Conservation (phyloP, 148 eudicot species). For the Limonium bicolor region DNA sequence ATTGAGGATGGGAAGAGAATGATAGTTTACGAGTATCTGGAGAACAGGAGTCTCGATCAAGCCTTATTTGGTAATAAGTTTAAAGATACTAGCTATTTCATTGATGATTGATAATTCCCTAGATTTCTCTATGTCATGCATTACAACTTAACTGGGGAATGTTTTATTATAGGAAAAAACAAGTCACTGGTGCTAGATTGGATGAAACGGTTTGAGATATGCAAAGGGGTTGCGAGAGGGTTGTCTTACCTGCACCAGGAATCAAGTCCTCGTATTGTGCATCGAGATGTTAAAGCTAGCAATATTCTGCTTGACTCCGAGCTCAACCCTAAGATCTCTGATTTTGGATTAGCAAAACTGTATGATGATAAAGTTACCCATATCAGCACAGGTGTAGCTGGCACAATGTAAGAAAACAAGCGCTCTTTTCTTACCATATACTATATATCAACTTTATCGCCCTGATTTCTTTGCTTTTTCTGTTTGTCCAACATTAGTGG, state of each 20-base stretch:
- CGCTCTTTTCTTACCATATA: not conserved
- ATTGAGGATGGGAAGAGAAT: slow-evolving; percentile 64
- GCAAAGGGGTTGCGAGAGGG: slow-evolving; percentile 80
- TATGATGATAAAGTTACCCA: slow-evolving; percentile 85
- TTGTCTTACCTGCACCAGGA: slow-evolving; percentile 81
- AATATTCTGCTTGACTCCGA: slow-evolving; percentile 72
- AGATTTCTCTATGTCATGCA: too few species aligned
- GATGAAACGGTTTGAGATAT: slow-evolving; percentile 67
- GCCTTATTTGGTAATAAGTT: slow-evolving; percentile 47
- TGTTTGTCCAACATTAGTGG: slow-evolving; percentile 20
- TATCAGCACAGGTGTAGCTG: slow-evolving; percentile 84
- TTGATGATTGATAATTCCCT: slow-evolving; percentile 1
- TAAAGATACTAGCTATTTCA: too few species aligned
- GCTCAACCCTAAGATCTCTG: slow-evolving; percentile 76
- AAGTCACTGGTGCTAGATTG: slow-evolving; percentile 35
- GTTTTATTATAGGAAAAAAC: slow-evolving; percentile 36
- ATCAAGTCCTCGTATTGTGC: slow-evolving; percentile 61
- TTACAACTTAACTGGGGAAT: slow-evolving; percentile 23
- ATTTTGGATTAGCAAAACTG: slow-evolving; percentile 89
- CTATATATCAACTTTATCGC: too few species aligned
- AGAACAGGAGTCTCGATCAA: slow-evolving; percentile 87
- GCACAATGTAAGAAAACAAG: slow-evolving; percentile 74
- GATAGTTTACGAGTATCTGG: slow-evolving; percentile 81
- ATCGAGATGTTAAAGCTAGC: slow-evolving; percentile 89
- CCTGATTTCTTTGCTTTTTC: not conserved